Percentiles rank a stretch among this genome's conserved stretches.
Evolutionary conservation across 2,329 filamentous ascomycete species (phyloP).

Genomic region (Capronia epimyces): DNA sequence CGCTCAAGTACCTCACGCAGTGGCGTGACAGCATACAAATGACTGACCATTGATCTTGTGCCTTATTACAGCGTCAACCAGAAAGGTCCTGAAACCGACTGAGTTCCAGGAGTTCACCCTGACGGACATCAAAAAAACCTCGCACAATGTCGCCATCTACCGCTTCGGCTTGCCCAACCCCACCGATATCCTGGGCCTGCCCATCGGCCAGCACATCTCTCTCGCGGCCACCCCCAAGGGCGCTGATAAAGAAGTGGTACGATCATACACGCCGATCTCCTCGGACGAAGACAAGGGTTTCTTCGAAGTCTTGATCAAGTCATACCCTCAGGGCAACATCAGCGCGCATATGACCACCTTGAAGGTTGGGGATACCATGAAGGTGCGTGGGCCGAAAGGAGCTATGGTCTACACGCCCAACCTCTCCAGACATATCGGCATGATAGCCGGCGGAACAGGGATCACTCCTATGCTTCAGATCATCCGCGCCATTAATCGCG

Average conservation of each 20-base stretch:
- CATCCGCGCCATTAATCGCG: conserved; percentile 80
- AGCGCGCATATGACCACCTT: conserved; percentile 84
- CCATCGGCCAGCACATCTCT: conserved; percentile 98
- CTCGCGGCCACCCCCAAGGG: conserved; percentile 78
- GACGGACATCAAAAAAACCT: conserved; percentile 89
- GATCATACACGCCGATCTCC: conserved; percentile 88
- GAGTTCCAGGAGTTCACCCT: conserved; percentile 89
- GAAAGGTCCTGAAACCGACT: conserved; percentile 79
- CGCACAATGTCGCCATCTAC: conserved; percentile 98
- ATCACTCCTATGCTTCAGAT: conserved; percentile 99
- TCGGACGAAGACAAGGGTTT: conserved; percentile 83
- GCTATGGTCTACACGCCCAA: conserved; percentile 97
- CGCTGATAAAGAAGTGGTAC: conserved; percentile 73
- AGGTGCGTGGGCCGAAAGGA: conserved; percentile 89
- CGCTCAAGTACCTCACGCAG: not conserved
- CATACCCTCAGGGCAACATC: conserved; percentile 96
- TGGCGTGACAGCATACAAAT: not conserved
- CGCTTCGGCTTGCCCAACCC: conserved; percentile 78
- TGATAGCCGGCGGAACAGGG: conserved; percentile 95
- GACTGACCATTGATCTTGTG: not conserved
- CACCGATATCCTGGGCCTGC: conserved; percentile 81
- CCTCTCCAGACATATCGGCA: conserved; percentile 93
- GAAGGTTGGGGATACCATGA: conserved; percentile 77
- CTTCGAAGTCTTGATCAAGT: conserved; percentile 97
- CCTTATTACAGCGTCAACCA: conserved; percentile 52